phyloP scores from a whole-genome alignment of 164 flowering plant species.

The Magnolia changhungtana region DNA sequence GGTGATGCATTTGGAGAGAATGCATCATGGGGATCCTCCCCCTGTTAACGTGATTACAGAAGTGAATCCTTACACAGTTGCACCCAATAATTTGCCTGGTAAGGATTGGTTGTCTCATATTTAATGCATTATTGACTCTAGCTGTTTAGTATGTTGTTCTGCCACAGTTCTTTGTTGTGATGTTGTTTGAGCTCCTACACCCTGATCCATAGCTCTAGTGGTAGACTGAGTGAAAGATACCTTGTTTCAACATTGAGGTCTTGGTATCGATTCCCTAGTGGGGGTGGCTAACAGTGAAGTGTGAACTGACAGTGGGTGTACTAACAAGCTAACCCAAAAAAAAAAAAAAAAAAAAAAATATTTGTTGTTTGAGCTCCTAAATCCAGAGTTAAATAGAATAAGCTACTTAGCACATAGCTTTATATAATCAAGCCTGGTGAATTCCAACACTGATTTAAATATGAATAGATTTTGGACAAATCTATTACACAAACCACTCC shows the following conservation, averaged over 20 bases:
- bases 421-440: neutral
- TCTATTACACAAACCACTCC: neutral
- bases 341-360: neutral
- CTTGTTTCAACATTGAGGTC: too few species aligned
- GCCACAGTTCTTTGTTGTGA: too few species aligned
- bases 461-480: neutral
- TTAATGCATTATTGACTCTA: neutral
- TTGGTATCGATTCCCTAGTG: too few species aligned
- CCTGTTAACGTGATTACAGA: constrained; percentile 37
- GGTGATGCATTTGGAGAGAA: constrained; percentile 15
- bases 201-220: too few species aligned
- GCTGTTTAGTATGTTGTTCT: too few species aligned
- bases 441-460: neutral
- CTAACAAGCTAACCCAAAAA: too few species aligned
- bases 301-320: too few species aligned
- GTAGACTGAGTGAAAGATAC: too few species aligned
- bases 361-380: neutral
- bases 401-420: neutral
- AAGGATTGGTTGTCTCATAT: constrained; percentile 9
- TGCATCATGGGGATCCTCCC: constrained; percentile 24
- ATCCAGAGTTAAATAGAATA: neutral
- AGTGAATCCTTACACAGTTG: constrained; percentile 32
- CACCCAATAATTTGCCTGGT: constrained; percentile 42
- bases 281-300: too few species aligned
- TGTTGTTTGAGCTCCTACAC: neutral